Percentiles rank a stretch among this genome's conserved stretches.
Evolutionary conservation across 805 yeast species (phyloP).

Genomic region (Starmerella stigmatis): DNA sequence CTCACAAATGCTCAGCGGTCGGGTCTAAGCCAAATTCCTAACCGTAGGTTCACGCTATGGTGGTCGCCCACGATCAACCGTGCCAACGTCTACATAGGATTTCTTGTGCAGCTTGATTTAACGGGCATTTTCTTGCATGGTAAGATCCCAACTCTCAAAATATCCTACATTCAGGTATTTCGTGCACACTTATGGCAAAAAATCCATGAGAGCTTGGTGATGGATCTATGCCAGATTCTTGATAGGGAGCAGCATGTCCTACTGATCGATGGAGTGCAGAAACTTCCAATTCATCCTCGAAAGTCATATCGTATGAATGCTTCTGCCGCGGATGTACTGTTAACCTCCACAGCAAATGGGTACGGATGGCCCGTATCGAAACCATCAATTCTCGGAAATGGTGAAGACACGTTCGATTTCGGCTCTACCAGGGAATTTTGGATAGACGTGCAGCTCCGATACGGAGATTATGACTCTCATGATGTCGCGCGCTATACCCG

Average conservation of each 20-base stretch:
- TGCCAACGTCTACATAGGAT: slow-evolving; percentile 96
- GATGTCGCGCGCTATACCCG: slow-evolving; percentile 89
- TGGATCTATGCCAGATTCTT: slow-evolving; percentile 83
- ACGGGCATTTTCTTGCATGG: slow-evolving; percentile 97
- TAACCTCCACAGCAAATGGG: slow-evolving; percentile 34
- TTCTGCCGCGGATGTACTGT: slow-evolving; percentile 80
- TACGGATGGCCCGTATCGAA: slow-evolving; percentile 55
- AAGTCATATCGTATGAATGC: slow-evolving; percentile 96
- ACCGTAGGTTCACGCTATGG: slow-evolving; percentile 94
- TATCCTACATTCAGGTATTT: slow-evolving; percentile 89
- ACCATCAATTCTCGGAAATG: slow-evolving; percentile 70
- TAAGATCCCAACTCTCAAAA: slow-evolving; percentile 92
- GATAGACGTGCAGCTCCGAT: slow-evolving; percentile 89
- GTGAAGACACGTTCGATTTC: slow-evolving; percentile 59
- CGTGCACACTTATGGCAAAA: slow-evolving; percentile 99
- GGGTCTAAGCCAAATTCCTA: slow-evolving; percentile 94
- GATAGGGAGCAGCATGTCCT: slow-evolving; percentile 78
- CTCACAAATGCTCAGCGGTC: slow-evolving; percentile 95
- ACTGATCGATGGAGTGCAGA: slow-evolving; percentile 75
- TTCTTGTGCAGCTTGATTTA: slow-evolving; percentile 86
- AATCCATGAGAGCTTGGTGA: slow-evolving; percentile 89
- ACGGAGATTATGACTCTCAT: slow-evolving; percentile 96
- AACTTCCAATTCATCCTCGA: slow-evolving; percentile 90
- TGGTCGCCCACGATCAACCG: slow-evolving; percentile 99
- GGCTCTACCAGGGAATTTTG: slow-evolving; percentile 59